Evolutionary conservation across 148 eudicot genomes (phyloP).

Genomic region (Vaccinium macrocarpon): DNA sequence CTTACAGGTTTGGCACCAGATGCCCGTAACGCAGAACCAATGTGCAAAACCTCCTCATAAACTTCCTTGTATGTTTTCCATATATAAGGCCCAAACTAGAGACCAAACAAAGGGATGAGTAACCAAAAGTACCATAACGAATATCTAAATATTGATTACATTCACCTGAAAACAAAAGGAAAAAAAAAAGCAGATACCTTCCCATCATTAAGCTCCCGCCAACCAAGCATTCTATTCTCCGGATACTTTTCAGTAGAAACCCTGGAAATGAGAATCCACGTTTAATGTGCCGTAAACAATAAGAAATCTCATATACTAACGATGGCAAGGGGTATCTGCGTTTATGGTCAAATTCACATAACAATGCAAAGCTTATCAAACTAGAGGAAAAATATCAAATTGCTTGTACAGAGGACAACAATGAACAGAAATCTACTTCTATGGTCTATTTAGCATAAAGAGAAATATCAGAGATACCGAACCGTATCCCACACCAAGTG

Average conservation of each 20-base stretch:
- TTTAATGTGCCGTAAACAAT: background rate
- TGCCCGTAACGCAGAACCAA: slow-evolving; percentile 79
- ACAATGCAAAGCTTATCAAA: background rate
- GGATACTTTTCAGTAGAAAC: slow-evolving; percentile 65
- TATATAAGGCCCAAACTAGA: slow-evolving; percentile 75
- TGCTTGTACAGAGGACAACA: background rate
- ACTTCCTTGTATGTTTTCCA: slow-evolving; percentile 94
- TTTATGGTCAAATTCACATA: background rate
- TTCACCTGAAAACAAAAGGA: slow-evolving; percentile 6
- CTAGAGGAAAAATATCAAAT: background rate
- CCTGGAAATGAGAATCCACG: slow-evolving; percentile 34
- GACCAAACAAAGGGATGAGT: background rate
- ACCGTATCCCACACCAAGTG: background rate
- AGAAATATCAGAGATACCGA: background rate
- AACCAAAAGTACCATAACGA: background rate
- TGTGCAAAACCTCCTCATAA: slow-evolving; percentile 58
- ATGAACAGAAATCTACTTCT: background rate
- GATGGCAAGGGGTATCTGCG: background rate
- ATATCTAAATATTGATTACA: background rate
- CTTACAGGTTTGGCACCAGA: slow-evolving; percentile 87
- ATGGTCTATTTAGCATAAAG: background rate
- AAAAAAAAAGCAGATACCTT: slow-evolving; percentile 48
- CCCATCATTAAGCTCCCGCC: slow-evolving; percentile 64
- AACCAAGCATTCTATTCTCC: slow-evolving; percentile 79
- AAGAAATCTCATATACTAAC: background rate